These are phyloP conservation scores for Neurospora sp. DNA, from an alignment of 2,329 filamentous ascomycete genomes.

Conservation along the genomic window DNA sequence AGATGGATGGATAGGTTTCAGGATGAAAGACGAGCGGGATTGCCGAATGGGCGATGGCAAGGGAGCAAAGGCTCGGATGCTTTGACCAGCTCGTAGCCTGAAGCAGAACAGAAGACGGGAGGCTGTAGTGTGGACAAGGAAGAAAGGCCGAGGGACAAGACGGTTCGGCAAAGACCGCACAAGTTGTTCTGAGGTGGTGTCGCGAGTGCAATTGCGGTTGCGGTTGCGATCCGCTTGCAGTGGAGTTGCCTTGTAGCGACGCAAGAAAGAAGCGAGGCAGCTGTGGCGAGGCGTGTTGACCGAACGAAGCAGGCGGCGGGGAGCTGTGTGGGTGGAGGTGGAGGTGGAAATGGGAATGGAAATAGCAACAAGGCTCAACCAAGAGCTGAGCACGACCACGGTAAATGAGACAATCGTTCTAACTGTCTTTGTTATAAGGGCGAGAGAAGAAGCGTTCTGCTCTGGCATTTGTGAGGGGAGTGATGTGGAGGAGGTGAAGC, in stretches of 20 bases:
- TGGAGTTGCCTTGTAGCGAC: not conserved
- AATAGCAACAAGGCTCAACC: not conserved
- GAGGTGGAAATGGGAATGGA: not conserved
- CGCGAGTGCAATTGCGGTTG: not conserved
- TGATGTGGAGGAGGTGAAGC: conserved; percentile 16
- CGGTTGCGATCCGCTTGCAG: not conserved
- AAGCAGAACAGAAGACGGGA: not conserved
- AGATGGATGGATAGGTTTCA: not conserved
- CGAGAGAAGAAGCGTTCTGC: not conserved
- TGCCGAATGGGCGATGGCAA: not conserved
- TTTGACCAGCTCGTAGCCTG: not conserved
- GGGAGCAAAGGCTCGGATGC: not conserved
- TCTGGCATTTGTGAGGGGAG: conserved; percentile 2
- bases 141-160: conserved; percentile 12
- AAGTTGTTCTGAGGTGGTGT: not conserved
- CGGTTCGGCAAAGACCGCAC: conserved; percentile 1
- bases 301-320: not conserved
- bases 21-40: not conserved
- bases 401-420: not conserved
- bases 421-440: not conserved
- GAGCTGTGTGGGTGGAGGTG: not conserved
- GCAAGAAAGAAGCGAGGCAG: not conserved
- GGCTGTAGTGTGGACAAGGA: conserved; percentile 8
- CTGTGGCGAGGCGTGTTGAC: not conserved
- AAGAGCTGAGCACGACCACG: conserved; percentile 1